Base-by-base conservation (phyloP, 192 early-diverging fungal species). In the Haplosporangium gracile region DNA sequence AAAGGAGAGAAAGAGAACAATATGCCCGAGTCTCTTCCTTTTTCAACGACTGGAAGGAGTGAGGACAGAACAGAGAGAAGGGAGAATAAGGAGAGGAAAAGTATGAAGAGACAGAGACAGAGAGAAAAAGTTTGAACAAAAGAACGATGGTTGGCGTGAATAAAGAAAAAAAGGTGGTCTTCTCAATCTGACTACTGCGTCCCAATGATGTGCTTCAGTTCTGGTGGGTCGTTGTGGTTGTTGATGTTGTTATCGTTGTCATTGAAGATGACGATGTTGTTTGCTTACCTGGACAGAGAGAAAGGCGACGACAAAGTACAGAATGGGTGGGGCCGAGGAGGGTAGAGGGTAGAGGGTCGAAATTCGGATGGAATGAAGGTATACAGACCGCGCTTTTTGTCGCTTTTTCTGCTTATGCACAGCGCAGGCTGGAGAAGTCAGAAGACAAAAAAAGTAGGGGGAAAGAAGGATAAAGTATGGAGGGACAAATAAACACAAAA, bases 351-450 rank as follows among this genome's bases (percentile, higher is more conserved):
- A 39, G 26, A 70, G 15, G 15, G 69, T 70, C 36, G 69, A 40
- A 42, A 36, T 40, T 16, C 13, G 22, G 16, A 70, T 6, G 18
- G 36, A 38, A 69, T 34, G 55, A 24, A 29, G 7, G 55, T 68
- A 70, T 16, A 18, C 20, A 42, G 38, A 70, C 34, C 38, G 38
- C 69, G 39, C 20, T 70, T 38, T 40, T 42, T 42, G 15, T 70
- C 34, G 18, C 39, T 29, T 22, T 70, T 70, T 70, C 39, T 36
- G 60, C 60, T 65, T 65, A 65, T 65, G 60, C 60, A 65, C 60
- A 65, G 60, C 60, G 32, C 60, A 65, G 29, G 60, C 60, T 65
- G 26, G 10, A 65, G 29, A 32, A 13, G 60, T 65, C 60, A 65
- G 60, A 65, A 34, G 60, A 65, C 24, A 40, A 70, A 60, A 60